Evolutionary conservation across 1,284 basidiomycete species (phyloP).

Genomic region (Moesziomyces antarcticus): DNA sequence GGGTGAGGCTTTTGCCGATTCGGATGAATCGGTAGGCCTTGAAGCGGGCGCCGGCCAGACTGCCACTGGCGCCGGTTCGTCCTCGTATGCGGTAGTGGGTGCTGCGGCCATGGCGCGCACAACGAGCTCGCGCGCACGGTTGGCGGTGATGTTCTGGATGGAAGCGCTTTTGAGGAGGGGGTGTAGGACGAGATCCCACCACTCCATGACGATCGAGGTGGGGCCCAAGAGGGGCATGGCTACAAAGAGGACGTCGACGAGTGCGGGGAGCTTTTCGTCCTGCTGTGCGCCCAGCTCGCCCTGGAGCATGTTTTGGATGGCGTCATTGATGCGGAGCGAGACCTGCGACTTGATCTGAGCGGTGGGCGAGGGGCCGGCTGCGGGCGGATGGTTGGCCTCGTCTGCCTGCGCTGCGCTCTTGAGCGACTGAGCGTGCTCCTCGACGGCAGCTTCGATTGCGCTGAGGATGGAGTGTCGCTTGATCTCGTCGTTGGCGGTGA

Average conservation of each 20-base stretch:
- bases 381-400: constrained; percentile 30
- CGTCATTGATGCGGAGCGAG: constrained; percentile 42
- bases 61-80: constrained; percentile 47
- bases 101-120: constrained; percentile 53
- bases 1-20: constrained; percentile 1
- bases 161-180: constrained; percentile 55
- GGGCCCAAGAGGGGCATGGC: constrained; percentile 50
- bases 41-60: constrained; percentile 35
- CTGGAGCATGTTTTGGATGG: constrained; percentile 39
- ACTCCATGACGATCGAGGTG: constrained; percentile 49
- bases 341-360: constrained; percentile 51
- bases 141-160: constrained; percentile 40
- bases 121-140: constrained; percentile 53
- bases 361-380: constrained; percentile 32
- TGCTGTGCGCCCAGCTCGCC: constrained; percentile 45
- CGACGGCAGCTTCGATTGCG: constrained; percentile 30
- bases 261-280: constrained; percentile 28
- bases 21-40: neutral
- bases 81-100: constrained; percentile 52
- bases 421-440: constrained; percentile 26
- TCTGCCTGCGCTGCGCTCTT: constrained; percentile 27
- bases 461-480: constrained; percentile 28
- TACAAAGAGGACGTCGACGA: constrained; percentile 52
- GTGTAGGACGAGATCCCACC: constrained; percentile 62
- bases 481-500: constrained; percentile 22